A percentile compares a stretch with the other conserved stretches of the same genome.
phyloP scores from a whole-genome alignment of 345 rosid species.

The Brassica rapa region DNA sequence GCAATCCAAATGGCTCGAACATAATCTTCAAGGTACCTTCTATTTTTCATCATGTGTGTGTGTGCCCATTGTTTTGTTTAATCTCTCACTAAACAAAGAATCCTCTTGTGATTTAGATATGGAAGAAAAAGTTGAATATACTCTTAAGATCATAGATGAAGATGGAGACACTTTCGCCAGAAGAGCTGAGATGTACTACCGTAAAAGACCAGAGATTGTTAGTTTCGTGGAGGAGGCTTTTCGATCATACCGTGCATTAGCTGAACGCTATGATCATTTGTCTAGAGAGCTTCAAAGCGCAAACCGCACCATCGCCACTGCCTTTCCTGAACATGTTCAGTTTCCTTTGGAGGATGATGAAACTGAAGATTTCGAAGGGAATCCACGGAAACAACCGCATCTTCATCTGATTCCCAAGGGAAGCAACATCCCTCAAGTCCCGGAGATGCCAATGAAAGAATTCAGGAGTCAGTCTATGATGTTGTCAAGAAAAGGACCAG shows the following conservation, averaged over 20 bases:
- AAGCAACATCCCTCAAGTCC: constrained; percentile 32
- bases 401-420: constrained; percentile 34
- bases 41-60: not conserved
- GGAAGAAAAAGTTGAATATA: constrained; percentile 62
- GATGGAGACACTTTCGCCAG: constrained; percentile 74
- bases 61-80: constrained; percentile 1
- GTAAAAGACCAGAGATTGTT: constrained; percentile 73
- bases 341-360: constrained; percentile 55
- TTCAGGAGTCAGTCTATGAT: constrained; percentile 45
- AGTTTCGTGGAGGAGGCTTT: constrained; percentile 64
- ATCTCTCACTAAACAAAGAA: not conserved
- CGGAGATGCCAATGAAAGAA: constrained; percentile 50
- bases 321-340: constrained; percentile 72
- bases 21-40: constrained; percentile 63
- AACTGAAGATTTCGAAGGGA: constrained; percentile 37
- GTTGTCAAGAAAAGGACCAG: constrained; percentile 44
- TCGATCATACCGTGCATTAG: constrained; percentile 68
- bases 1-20: constrained; percentile 87
- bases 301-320: constrained; percentile 71
- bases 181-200: constrained; percentile 78
- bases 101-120: constrained; percentile 51
- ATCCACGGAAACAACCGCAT: constrained; percentile 26
- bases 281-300: constrained; percentile 80
- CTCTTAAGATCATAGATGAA: constrained; percentile 64
- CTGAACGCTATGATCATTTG: constrained; percentile 67